Evolutionary conservation across 2,329 filamentous ascomycete species (phyloP).

Genomic region (Hypoxylon sp.): DNA sequence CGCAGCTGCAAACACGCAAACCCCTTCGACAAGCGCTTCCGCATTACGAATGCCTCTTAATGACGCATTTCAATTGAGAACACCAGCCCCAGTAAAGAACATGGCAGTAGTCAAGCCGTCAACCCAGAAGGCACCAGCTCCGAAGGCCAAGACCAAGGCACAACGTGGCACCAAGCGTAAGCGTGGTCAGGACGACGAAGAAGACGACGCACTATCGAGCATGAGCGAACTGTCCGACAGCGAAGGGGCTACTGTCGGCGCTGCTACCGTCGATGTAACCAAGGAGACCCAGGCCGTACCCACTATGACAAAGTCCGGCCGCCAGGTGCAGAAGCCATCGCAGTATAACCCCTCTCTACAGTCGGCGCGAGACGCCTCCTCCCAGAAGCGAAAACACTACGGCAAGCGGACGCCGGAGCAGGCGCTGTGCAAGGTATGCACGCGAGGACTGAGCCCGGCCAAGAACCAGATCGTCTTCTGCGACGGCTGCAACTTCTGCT

Average conservation of each 20-base stretch:
- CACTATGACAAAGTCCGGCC: slow-evolving; percentile 80
- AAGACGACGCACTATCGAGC: slow-evolving; percentile 42
- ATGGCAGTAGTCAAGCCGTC: slow-evolving; percentile 12
- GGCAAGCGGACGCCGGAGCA: slow-evolving; percentile 71
- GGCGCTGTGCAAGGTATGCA: slow-evolving; percentile 77
- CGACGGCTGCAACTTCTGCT: slow-evolving; percentile 81
- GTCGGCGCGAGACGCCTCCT: slow-evolving; percentile 36
- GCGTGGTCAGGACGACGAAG: slow-evolving; percentile 47
- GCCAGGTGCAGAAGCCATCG: slow-evolving; percentile 75
- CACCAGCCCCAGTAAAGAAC: slow-evolving; percentile 36
- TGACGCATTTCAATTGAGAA: slow-evolving; percentile 45
- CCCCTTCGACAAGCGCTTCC: slow-evolving; percentile 3
- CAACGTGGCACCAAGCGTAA: slow-evolving; percentile 52
- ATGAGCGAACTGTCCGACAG: slow-evolving; percentile 48
- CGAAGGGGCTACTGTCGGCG: slow-evolving; percentile 37
- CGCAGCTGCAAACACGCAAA: not conserved
- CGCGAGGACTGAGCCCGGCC: slow-evolving; percentile 76
- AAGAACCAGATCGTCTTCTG: slow-evolving; percentile 88
- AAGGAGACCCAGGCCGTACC: slow-evolving; percentile 62
- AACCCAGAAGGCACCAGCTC: slow-evolving; percentile 29
- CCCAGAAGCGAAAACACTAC: slow-evolving; percentile 57
- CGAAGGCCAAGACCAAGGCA: slow-evolving; percentile 37
- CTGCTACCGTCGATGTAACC: slow-evolving; percentile 12
- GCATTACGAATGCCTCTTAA: slow-evolving; percentile 34
- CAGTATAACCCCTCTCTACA: slow-evolving; percentile 69